These are phyloP conservation scores for Xylogone sp. DNA, from an alignment of 2,329 filamentous ascomycete species.

Conservation along the genomic window DNA sequence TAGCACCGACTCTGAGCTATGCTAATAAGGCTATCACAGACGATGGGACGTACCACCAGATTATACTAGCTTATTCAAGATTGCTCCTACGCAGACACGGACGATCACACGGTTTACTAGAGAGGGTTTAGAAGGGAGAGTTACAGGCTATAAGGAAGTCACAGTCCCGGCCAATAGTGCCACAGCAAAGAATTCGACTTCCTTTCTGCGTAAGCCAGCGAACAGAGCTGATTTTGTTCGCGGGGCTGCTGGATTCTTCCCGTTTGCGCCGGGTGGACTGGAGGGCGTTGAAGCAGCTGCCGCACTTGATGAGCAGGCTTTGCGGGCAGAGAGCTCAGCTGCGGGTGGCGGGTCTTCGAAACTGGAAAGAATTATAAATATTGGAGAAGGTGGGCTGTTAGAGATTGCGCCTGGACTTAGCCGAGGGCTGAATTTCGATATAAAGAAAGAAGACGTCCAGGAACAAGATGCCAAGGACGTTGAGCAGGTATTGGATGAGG, in stretches of 20 bases:
- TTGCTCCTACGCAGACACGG: conserved; percentile 87
- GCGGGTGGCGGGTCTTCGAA: conserved; percentile 43
- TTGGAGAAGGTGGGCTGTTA: conserved; percentile 76
- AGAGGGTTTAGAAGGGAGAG: conserved; percentile 86
- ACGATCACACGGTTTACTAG: conserved; percentile 92
- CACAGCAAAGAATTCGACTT: conserved; percentile 94
- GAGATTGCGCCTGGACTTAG: conserved; percentile 78
- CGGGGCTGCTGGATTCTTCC: conserved; percentile 89
- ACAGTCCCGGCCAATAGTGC: conserved; percentile 86
- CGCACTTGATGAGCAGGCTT: conserved; percentile 73
- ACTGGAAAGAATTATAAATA: conserved; percentile 82
- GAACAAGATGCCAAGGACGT: conserved; percentile 66
- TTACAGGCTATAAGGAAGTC: conserved; percentile 91
- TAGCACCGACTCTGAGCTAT: conserved; percentile 9
- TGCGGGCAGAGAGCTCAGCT: conserved; percentile 44
- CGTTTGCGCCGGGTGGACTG: conserved; percentile 86
- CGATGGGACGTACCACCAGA: conserved; percentile 81
- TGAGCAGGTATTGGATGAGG: conserved; percentile 57
- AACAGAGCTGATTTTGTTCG: conserved; percentile 86
- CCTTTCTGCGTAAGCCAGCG: conserved; percentile 79
- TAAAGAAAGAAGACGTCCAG: conserved; percentile 53
- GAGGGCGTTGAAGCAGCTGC: conserved; percentile 84
- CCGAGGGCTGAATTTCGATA: conserved; percentile 70
- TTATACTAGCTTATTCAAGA: conserved; percentile 77
- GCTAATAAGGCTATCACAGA: conserved; percentile 27